phyloP scores from a whole-genome alignment of 345 rosid genomes.

The Populus ilicifolia region DNA sequence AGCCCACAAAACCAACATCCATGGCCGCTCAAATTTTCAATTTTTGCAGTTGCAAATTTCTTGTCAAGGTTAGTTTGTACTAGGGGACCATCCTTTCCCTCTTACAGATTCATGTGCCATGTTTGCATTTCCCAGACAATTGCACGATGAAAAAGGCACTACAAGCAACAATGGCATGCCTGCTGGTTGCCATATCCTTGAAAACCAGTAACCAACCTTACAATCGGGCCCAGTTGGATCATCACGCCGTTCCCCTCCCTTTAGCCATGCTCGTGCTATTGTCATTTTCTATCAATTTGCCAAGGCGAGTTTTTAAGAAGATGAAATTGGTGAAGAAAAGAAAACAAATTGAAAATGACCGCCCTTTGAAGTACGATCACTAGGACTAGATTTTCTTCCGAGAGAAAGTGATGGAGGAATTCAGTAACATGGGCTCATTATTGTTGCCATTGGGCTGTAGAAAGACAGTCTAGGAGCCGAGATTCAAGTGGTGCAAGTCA shows the following conservation, averaged over 20 bases:
- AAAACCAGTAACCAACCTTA: not conserved
- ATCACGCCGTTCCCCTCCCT: not conserved
- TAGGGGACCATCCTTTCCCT: constrained; percentile 2
- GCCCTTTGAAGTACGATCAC: too few species aligned
- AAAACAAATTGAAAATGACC: too few species aligned
- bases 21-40: not conserved
- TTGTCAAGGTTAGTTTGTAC: not conserved
- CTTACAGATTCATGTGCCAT: constrained; percentile 18
- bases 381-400: too few species aligned
- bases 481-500: too few species aligned
- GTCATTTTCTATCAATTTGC: constrained; percentile 18
- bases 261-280: constrained; percentile 11
- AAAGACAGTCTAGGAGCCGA: too few species aligned
- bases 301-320: too few species aligned
- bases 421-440: too few species aligned
- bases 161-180: not conserved
- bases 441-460: too few species aligned
- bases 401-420: too few species aligned
- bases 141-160: constrained; percentile 3
- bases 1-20: not conserved
- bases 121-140: constrained; percentile 17
- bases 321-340: too few species aligned
- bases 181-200: not conserved
- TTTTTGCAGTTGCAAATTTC: not conserved
- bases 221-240: constrained; percentile 2